These are phyloP conservation scores for Sabuloglossum arenarium DNA, from an alignment of 495 filamentous ascomycete genomes.

Conservation along the genomic window DNA sequence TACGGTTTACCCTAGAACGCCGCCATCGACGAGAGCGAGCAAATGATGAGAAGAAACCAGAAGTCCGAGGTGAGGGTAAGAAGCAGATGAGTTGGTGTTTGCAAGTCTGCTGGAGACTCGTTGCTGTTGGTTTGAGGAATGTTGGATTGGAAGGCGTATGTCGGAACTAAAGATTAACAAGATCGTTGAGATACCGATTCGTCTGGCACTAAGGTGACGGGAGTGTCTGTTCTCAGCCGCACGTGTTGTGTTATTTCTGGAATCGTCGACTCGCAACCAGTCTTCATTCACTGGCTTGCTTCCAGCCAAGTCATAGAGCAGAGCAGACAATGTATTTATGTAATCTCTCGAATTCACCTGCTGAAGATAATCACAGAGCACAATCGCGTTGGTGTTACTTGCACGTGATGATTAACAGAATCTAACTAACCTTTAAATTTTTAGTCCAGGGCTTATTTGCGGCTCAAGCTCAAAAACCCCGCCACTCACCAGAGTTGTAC, in stretches of 20 bases:
- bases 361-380: background rate
- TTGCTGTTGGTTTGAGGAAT: background rate
- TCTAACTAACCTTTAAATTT: background rate
- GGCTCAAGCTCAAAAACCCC: background rate
- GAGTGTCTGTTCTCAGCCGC: background rate
- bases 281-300: background rate
- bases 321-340: background rate
- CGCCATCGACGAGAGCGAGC: slow-evolving; percentile 3
- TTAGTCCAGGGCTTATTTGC: background rate
- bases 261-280: background rate
- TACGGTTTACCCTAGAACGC: slow-evolving; percentile 5
- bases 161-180: background rate
- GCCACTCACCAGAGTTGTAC: background rate
- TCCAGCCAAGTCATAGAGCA: background rate
- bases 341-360: background rate
- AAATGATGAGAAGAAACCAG: background rate
- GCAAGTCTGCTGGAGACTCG: slow-evolving; percentile 1
- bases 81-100: background rate
- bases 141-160: background rate
- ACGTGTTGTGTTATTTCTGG: background rate
- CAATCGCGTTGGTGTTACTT: background rate
- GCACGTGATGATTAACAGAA: background rate
- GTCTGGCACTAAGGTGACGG: background rate
- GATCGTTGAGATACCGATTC: slow-evolving; percentile 2
- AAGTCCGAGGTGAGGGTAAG: background rate